Evolutionary conservation across 805 yeast species (phyloP).

Genomic region (Wickerhamiella australiensis): DNA sequence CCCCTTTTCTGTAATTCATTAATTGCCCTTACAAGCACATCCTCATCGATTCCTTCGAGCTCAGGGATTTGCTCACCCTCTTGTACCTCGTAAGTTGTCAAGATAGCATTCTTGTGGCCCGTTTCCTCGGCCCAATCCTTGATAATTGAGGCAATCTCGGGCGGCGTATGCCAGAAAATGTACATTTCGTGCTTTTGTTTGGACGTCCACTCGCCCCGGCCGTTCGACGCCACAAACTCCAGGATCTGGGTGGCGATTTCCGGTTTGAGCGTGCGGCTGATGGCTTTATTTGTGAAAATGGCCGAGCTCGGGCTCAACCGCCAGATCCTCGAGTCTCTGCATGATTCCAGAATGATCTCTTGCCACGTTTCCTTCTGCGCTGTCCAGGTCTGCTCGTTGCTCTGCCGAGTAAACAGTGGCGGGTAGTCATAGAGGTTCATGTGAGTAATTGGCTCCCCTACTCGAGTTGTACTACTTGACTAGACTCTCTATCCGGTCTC

Average conservation of each 20-base stretch:
- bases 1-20: constrained; percentile 51
- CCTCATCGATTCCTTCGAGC: constrained; percentile 50
- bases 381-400: constrained; percentile 62
- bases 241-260: constrained; percentile 48
- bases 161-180: constrained; percentile 53
- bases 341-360: constrained; percentile 47
- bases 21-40: constrained; percentile 42
- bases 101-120: constrained; percentile 64
- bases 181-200: constrained; percentile 24
- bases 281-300: constrained; percentile 26
- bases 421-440: constrained; percentile 42
- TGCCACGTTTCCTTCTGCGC: constrained; percentile 77
- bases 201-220: constrained; percentile 45
- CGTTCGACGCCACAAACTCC: constrained; percentile 41
- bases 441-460: not conserved
- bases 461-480: no score
- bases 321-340: constrained; percentile 47
- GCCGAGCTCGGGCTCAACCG: constrained; percentile 29
- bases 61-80: constrained; percentile 59
- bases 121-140: constrained; percentile 62
- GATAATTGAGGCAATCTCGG: constrained; percentile 54
- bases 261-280: constrained; percentile 36
- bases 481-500: no score
- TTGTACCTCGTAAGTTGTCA: constrained; percentile 71
- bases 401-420: constrained; percentile 84